Conservation (phyloP, 768 basidiomycete genomes). For the Psilocybe azurescens region DNA sequence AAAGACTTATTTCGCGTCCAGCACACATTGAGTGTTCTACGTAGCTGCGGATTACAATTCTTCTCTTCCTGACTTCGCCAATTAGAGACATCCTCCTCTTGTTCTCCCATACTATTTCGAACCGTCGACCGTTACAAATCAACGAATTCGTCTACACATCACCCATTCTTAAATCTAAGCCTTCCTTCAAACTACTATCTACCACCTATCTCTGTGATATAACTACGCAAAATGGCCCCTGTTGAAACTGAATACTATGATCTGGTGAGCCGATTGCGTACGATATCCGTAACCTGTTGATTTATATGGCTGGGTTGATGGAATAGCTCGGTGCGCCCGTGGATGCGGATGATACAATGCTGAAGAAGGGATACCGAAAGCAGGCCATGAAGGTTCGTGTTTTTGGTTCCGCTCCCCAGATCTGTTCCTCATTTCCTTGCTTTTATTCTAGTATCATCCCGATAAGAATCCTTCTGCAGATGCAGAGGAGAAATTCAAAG, state of each 20-base stretch:
- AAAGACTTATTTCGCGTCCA: no score
- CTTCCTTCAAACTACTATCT: neutral
- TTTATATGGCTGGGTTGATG: constrained; percentile 2
- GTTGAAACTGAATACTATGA: constrained; percentile 92
- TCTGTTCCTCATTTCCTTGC: constrained; percentile 4
- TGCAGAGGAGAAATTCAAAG: constrained; percentile 96
- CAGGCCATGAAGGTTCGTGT: constrained; percentile 86
- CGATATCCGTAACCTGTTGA: neutral
- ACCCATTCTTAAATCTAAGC: neutral
- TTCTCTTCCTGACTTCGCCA: neutral
- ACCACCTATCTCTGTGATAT: neutral
- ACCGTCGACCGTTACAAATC: neutral
- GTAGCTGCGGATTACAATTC: neutral
- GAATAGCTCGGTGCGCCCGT: constrained; percentile 69
- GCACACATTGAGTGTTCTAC: neutral
- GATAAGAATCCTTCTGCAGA: constrained; percentile 95
- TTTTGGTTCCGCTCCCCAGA: neutral
- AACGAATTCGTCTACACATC: neutral
- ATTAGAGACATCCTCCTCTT: neutral
- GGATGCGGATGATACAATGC: constrained; percentile 76
- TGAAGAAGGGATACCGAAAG: constrained; percentile 96
- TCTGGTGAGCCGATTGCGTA: constrained; percentile 52
- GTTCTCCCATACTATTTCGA: neutral
- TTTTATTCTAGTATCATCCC: constrained; percentile 75
- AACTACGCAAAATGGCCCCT: constrained; percentile 65